Evolutionary conservation across 495 filamentous ascomycete species (phyloP), one percentile per base, ranked within the genome.

Genomic region (Podospora conica): DNA sequence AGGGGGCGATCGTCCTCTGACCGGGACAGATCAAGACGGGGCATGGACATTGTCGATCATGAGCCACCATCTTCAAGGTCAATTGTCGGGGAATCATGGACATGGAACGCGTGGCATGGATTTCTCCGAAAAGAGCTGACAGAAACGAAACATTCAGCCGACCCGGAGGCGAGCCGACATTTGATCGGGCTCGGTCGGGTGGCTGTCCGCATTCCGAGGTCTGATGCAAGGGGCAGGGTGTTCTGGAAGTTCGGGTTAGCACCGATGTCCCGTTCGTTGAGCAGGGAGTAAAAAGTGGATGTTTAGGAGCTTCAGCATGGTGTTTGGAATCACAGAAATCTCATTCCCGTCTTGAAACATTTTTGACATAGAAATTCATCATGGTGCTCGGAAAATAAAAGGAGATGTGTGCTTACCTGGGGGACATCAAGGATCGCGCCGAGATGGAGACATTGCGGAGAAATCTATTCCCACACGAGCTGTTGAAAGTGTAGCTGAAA

Each of bases 341-440:
- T 71, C 69, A 71, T 68, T 71, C 69, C 69, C 69, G 69, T 71
- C 69, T 71, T 71, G 69, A 71, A 71, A 71, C 69, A 71, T 68
- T 55, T 71, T 67, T 67, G n/a, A 40, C 25, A 25, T 48, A 31
- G 18, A 33, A 21, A 54, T 31, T 70, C 68, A 70, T 70, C 68
- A 70, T 29, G 20, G 18, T 27, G 40, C 40, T 27, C 40, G 40
- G 8, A n/a, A n/a, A n/a, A n/a, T 8, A n/a, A 18, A 5, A 8
- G 8, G 15, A n/a, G 8, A 7, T n/a, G 18, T n/a, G 40, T n/a
- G 40, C 15, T 48, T 48, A 48, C 40, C 40, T 48, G 6, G 15
- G 2, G 29, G 18, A 8, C 4, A 5, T 48, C 40, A 48, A 48
- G 40, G n/a, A 1, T 8, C 40, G 2, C 40, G 40, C 40, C 6